Percentiles rank a stretch among this genome's conserved stretches.
Conservation (phyloP, 805 yeast species). For the Lachancea nothofagi region DNA sequence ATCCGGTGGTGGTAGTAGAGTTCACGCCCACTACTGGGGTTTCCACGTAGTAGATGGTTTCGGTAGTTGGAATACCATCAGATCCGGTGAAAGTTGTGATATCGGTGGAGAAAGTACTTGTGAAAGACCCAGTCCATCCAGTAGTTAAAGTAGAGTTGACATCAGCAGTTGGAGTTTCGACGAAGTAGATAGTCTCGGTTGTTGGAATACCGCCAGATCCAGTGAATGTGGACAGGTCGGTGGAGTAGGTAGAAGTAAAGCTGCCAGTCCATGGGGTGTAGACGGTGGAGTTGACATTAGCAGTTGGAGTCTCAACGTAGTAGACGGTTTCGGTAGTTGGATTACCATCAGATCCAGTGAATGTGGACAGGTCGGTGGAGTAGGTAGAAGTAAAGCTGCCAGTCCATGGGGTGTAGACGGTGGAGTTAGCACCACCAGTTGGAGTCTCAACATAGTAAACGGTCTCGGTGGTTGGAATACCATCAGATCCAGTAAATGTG, state of each 20-base stretch:
- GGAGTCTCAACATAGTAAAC: no score
- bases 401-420: no score
- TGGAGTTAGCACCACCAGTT: no score
- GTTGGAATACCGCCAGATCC: not conserved
- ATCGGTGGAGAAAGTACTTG: conserved; percentile 14
- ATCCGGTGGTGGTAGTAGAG: conserved; percentile 5
- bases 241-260: not conserved
- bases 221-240: conserved; percentile 1
- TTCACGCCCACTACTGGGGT: conserved; percentile 10
- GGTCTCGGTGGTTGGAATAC: no score
- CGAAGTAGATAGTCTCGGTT: conserved; percentile 6
- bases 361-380: not conserved
- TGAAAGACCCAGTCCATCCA: conserved; percentile 8
- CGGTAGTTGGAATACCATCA: conserved; percentile 13
- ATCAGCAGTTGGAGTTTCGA: conserved; percentile 10
- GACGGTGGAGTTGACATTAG: conserved; percentile 12
- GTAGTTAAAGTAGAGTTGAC: conserved; percentile 10
- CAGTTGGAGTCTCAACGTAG: conserved; percentile 10
- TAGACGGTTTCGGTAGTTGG: conserved; percentile 4
- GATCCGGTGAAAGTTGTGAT: conserved; percentile 10
- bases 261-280: conserved; percentile 3
- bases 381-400: no score
- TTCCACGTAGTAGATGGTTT: conserved; percentile 13
- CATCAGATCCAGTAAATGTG: no score
- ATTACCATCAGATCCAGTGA: conserved; percentile 11